These are phyloP conservation scores for Pseudonectria foliicola DNA, from an alignment of 2,329 filamentous ascomycete species.

Conservation along the genomic window DNA sequence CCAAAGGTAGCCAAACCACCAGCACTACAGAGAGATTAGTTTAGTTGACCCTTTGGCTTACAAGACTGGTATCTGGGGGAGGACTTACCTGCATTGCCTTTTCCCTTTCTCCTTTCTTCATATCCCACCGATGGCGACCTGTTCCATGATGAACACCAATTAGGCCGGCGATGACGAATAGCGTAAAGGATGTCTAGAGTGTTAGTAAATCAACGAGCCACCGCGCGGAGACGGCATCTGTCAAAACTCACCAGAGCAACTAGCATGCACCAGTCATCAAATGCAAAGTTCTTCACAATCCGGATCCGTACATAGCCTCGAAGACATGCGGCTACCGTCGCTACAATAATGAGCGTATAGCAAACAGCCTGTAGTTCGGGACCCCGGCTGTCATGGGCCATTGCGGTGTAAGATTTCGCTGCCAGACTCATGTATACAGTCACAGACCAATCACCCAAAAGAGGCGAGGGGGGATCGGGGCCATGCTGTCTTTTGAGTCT, in stretches of 20 bases:
- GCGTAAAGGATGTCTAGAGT: conserved; percentile 27
- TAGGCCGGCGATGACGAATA: conserved; percentile 28
- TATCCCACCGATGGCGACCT: conserved; percentile 29
- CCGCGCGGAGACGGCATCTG: not conserved
- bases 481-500: too few relatives aligned
- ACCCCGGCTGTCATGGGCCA: conserved; percentile 25
- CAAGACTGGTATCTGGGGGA: too few relatives aligned
- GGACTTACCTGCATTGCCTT: conserved; percentile 29
- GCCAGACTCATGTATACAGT: too few relatives aligned
- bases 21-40: conserved; percentile 17
- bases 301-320: conserved; percentile 27
- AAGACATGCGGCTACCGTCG: conserved; percentile 22
- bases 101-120: conserved; percentile 18
- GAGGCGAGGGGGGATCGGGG: not conserved
- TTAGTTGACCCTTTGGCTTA: too few relatives aligned
- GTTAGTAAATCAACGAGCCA: not conserved
- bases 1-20: conserved; percentile 33
- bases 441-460: not conserved
- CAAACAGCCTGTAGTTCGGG: conserved; percentile 28
- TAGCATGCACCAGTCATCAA: conserved; percentile 34
- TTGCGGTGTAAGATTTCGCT: conserved; percentile 4
- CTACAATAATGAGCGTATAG: conserved; percentile 21
- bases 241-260: conserved; percentile 23
- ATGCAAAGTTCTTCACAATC: conserved; percentile 31
- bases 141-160: conserved; percentile 34